These are phyloP conservation scores for Mycena chlorophos DNA, from an alignment of 768 basidiomycete species.

Conservation along the genomic window DNA sequence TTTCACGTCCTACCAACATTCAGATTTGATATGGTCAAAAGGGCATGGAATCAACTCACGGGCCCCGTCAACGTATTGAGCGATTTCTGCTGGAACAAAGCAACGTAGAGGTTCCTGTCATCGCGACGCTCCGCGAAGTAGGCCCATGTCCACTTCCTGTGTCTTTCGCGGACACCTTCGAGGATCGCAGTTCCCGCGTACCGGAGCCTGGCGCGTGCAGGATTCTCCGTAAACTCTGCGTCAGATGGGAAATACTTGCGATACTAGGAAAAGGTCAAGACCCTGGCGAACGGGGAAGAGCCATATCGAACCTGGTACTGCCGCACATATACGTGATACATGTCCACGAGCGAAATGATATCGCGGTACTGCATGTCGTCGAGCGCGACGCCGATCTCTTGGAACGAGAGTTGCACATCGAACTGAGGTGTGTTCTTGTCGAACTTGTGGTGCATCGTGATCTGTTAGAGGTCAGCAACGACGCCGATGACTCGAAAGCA, in stretches of 20 bases:
- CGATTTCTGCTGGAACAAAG: conserved; percentile 77
- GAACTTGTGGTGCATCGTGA: conserved; percentile 79
- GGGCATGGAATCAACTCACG: conserved; percentile 54
- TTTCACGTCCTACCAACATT: conserved; percentile 49
- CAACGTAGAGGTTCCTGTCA: conserved; percentile 82
- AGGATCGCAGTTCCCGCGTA: conserved; percentile 83
- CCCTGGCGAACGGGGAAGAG: background rate
- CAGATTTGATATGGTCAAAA: no score
- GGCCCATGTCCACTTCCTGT: conserved; percentile 87
- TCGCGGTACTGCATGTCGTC: conserved; percentile 96
- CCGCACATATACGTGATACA: conserved; percentile 94
- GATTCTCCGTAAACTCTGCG: conserved; percentile 58
- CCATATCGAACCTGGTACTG: conserved; percentile 73
- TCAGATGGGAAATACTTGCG: conserved; percentile 73
- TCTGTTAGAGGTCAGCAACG: conserved; percentile 38
- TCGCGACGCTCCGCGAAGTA: conserved; percentile 88
- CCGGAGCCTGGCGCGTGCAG: conserved; percentile 64
- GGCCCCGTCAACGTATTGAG: conserved; percentile 50
- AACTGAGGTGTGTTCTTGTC: conserved; percentile 77
- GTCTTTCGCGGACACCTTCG: conserved; percentile 79
- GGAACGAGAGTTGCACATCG: conserved; percentile 84
- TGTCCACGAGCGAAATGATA: conserved; percentile 87
- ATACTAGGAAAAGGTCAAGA: conserved; percentile 55
- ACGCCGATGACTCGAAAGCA: conserved; percentile 6
- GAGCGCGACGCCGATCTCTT: conserved; percentile 88